Percentiles rank a stretch among this genome's conserved stretches.
Evolutionary conservation across 2,329 filamentous ascomycete species (phyloP).

Genomic region (Bipolaris zeicola): DNA sequence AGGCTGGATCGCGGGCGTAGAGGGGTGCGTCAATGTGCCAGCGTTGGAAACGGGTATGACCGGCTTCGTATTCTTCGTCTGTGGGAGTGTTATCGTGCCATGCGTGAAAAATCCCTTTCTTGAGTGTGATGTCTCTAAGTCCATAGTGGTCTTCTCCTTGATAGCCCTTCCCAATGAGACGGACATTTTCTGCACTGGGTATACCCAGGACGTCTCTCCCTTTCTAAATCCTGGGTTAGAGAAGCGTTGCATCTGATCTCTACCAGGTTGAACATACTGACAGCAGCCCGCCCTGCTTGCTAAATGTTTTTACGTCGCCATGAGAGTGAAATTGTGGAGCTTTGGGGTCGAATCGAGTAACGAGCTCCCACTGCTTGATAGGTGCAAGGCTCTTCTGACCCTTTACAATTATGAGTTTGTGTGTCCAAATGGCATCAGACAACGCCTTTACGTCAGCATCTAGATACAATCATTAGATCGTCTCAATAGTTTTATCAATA

Average conservation of each 20-base stretch:
- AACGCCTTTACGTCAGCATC: not conserved
- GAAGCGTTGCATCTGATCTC: no score
- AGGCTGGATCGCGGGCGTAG: constrained; percentile 51
- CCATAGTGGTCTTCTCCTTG: constrained; percentile 55
- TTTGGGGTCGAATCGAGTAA: constrained; percentile 51
- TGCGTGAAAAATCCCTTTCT: constrained; percentile 40
- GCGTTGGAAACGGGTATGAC: constrained; percentile 54
- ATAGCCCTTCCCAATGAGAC: constrained; percentile 54
- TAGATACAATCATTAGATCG: not conserved
- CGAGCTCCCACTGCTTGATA: constrained; percentile 54
- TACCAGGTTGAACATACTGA: constrained; percentile 38
- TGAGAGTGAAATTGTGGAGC: constrained; percentile 52
- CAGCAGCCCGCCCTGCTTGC: constrained; percentile 50
- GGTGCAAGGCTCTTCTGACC: constrained; percentile 51
- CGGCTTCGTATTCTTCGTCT: constrained; percentile 54
- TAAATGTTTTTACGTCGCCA: constrained; percentile 51
- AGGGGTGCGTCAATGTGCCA: constrained; percentile 59
- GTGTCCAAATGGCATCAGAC: constrained; percentile 49
- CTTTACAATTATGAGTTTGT: constrained; percentile 54
- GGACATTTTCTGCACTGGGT: constrained; percentile 53
- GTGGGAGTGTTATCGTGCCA: constrained; percentile 49
- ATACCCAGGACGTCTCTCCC: constrained; percentile 27
- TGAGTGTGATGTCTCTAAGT: constrained; percentile 47
- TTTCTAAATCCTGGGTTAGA: not conserved
- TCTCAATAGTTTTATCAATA: not conserved